phyloP scores from a whole-genome alignment of 345 rosid genomes.

The Eutrema heterophyllum region DNA sequence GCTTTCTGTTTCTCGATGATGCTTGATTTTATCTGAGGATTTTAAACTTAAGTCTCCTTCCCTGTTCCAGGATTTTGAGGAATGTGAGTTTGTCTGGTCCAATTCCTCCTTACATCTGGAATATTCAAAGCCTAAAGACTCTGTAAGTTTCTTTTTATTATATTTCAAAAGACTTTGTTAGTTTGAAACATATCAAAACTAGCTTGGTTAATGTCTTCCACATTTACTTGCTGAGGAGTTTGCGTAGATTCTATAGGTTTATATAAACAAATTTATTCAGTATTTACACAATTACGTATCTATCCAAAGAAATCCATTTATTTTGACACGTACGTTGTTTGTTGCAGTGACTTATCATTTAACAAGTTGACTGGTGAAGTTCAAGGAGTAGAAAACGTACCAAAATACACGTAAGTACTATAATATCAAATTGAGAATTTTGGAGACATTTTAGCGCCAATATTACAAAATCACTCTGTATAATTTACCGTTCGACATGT shows the following conservation, averaged over 20 bases:
- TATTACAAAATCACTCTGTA: not conserved
- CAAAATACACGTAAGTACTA: not conserved
- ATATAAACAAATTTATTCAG: not conserved
- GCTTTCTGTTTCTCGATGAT: too few species aligned
- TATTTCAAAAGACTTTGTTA: not conserved
- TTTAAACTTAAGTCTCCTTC: not conserved
- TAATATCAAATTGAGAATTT: too few species aligned
- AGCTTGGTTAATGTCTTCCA: not conserved
- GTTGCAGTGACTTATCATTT: constrained; percentile 24
- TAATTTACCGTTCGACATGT: not conserved
- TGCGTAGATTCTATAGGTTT: not conserved
- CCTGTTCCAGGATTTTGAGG: not conserved
- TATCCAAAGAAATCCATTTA: not conserved
- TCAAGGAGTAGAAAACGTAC: not conserved
- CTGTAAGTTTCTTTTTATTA: constrained; percentile 15
- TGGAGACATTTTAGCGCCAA: too few species aligned
- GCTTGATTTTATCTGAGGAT: not conserved
- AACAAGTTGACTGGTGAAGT: constrained; percentile 25
- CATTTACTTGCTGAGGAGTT: not conserved
- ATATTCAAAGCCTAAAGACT: not conserved
- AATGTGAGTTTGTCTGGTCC: too few species aligned
- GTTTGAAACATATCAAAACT: not conserved
- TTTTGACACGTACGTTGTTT: not conserved
- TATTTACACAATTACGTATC: not conserved
- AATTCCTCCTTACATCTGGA: too few species aligned